phyloP scores from a whole-genome alignment of 805 yeast genomes.

The Candida golubevii region DNA sequence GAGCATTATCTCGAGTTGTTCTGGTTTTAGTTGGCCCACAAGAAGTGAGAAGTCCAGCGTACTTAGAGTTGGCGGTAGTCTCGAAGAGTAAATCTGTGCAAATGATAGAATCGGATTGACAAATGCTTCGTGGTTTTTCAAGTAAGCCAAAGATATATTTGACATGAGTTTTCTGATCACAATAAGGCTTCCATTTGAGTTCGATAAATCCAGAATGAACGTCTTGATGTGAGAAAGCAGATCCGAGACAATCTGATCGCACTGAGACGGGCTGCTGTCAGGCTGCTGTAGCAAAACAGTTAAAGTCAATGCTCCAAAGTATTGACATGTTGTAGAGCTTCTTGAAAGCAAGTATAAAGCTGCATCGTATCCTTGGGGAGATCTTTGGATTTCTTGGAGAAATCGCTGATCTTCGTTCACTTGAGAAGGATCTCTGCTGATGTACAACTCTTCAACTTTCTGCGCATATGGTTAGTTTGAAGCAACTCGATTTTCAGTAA shows the following conservation, averaged over 20 bases:
- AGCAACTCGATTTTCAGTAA: neutral
- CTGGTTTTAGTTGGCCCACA: conserved; percentile 1
- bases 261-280: conserved; percentile 12
- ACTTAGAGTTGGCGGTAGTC: neutral
- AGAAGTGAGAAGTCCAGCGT: neutral
- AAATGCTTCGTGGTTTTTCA: conserved; percentile 37
- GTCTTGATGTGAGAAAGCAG: conserved; percentile 5
- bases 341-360: conserved; percentile 50
- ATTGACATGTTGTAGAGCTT: conserved; percentile 48
- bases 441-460: conserved; percentile 43
- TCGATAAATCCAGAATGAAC: conserved; percentile 2
- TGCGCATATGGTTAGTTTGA: conserved; percentile 8
- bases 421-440: conserved; percentile 33
- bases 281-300: conserved; percentile 52
- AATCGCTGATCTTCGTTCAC: conserved; percentile 46
- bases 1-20: conserved; percentile 13
- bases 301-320: conserved; percentile 79
- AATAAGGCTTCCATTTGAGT: conserved; percentile 17
- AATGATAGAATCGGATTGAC: conserved; percentile 30
- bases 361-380: conserved; percentile 50
- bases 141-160: conserved; percentile 47
- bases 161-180: conserved; percentile 59
- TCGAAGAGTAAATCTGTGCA: neutral
- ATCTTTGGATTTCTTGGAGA: conserved; percentile 57
- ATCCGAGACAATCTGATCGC: conserved; percentile 7